These are phyloP conservation scores for Pseudogymnoascus sp. DNA, from an alignment of 2,329 filamentous ascomycete genomes.

Conservation along the genomic window DNA sequence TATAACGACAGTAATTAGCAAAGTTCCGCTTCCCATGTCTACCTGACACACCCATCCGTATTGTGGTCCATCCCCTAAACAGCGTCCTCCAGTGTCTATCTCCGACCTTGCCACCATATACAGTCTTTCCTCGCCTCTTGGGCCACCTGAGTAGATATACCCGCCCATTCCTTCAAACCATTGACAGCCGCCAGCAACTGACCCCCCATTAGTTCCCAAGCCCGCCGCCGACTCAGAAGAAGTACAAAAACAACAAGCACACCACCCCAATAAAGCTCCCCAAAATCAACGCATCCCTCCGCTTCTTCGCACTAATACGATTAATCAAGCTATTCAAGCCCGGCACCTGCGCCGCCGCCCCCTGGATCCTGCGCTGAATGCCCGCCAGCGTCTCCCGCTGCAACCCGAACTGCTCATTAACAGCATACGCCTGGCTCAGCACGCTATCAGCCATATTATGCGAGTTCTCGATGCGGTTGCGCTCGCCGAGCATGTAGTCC, in stretches of 20 bases:
- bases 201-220: not conserved
- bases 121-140: not conserved
- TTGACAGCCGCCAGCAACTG: conserved; percentile 5
- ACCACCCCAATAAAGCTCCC: conserved; percentile 87
- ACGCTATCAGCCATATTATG: conserved; percentile 86
- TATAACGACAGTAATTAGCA: conserved; percentile 2
- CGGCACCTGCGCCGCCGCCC: conserved; percentile 83
- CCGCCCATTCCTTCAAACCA: not conserved
- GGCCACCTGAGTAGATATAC: not conserved
- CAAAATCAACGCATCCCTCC: conserved; percentile 89
- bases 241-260: conserved; percentile 77
- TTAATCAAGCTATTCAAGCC: conserved; percentile 88
- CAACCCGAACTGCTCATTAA: conserved; percentile 81
- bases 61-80: not conserved
- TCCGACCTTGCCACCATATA: not conserved
- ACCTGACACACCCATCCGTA: not conserved
- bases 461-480: conserved; percentile 76
- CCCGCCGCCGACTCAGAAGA: conserved; percentile 48
- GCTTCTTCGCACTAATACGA: conserved; percentile 89
- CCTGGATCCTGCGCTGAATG: conserved; percentile 84
- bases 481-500: conserved; percentile 95
- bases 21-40: conserved; percentile 6
- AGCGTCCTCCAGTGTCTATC: not conserved
- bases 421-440: conserved; percentile 89
- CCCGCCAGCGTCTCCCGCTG: conserved; percentile 83